Percentiles rank a stretch among this genome's conserved stretches.
phyloP scores from a whole-genome alignment of 176 grass and related monocot species.

The Oryza officinalis region DNA sequence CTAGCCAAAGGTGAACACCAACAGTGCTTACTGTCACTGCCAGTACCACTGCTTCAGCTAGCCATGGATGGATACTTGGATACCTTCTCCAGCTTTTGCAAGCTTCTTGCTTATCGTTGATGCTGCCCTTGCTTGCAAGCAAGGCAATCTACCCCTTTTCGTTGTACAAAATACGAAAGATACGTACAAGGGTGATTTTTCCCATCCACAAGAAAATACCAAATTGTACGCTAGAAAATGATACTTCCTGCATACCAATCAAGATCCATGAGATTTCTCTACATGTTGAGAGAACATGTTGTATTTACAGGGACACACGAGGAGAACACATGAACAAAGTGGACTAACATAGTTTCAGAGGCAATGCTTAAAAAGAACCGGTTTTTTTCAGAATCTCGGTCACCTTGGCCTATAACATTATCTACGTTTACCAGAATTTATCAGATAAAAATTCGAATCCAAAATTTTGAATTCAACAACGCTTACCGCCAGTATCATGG shows the following conservation, averaged over 20 bases:
- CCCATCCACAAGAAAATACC: no score
- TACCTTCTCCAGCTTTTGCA: slow-evolving; percentile 17
- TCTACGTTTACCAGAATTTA: not conserved
- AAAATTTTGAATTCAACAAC: not conserved
- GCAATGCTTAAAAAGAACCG: not conserved
- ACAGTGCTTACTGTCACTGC: not conserved
- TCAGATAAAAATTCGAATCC: not conserved
- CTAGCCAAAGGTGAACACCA: not conserved
- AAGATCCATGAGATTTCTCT: not conserved
- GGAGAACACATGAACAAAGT: no score
- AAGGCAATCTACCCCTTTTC: not conserved
- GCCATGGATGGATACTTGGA: not conserved
- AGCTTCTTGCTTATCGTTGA: not conserved
- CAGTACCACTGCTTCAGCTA: not conserved
- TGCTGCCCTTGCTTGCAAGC: slow-evolving; percentile 5
- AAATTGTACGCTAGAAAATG: no score
- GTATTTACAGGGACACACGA: no score
- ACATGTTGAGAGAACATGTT: not conserved
- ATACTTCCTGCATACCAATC: no score
- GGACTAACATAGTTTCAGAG: not conserved
- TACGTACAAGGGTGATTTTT: not conserved
- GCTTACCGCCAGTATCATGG: not conserved
- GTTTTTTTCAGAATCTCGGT: not conserved
- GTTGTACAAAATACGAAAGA: not conserved
- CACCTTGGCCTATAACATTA: not conserved